Base-by-base conservation (phyloP, 768 basidiomycete species). In the Boletus tomentosulus region DNA sequence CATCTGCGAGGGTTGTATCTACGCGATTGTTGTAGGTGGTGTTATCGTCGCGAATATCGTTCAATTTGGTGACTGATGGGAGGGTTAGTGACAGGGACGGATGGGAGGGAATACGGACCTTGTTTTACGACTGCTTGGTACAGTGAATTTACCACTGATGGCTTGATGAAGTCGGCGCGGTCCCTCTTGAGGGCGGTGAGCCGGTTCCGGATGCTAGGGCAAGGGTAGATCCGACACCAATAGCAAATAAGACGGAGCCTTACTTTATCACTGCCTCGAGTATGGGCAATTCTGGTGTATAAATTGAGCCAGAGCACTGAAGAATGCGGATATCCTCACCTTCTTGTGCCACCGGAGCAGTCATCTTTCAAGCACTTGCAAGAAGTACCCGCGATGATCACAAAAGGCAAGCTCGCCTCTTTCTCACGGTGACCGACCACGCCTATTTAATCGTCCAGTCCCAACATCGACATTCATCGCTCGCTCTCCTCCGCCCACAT, bases 101-200 rank as follows among this genome's bases (percentile, higher is more conserved):
- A 12, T 8, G 16, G 11, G 28, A 27, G 47, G 24, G 19, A 66
- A 80, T 1, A 56, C 48, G 44, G 42, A 92, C 95, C 90, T 81
- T 98, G 93, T 68, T 93, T 92, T 54, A 98, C 88, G 57, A 97
- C 89, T 3, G 85, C 81, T 57, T 92, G 90, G 78, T 98, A 98
- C 56, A 98, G 85, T 38, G 83, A 79, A 70, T 95, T 87, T 46
- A 98, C 96, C 77, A 94, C 96, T 56, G 90, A 86, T 8, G 94
- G 81, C 63, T 93, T 92, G 71, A 97, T 91, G 76, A 88, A 98
- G 60, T 91, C 88, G 37, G 83, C 92, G 45, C 92, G 84, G 68
- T 96, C 87, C 77, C 93, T 89, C 81, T 94, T 94, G 69, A 95
- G 83, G 11, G 85, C 94, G 8, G 95, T 96, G 46, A 99, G 83